Base-by-base conservation (phyloP, 805 yeast genomes). In the Vanderwaltozyma tropicalis region DNA sequence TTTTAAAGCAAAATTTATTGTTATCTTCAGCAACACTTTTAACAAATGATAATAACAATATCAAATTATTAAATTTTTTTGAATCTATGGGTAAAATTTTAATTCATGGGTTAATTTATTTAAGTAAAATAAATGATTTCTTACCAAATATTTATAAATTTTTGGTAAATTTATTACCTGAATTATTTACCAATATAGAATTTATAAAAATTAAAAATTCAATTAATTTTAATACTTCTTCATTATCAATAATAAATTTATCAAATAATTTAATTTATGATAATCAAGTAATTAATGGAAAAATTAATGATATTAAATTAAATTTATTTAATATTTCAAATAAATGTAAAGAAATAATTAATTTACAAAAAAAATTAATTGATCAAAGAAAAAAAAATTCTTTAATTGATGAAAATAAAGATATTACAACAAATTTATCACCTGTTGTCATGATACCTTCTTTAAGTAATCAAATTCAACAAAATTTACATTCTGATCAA, bases 1-100 rank as follows among this genome's bases (percentile, higher is more conserved):
- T 39, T 9, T 40, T 59, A 32, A 35, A 29, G 14, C 38, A 35
- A 17, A 35, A 35, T 18, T 29, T 29, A 13, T n/a, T 35, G 6
- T 16, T 29, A 29, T 12, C 31, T 2, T 17, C 19, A 20, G 4
- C 26, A 11, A 20, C 30, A 7, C 6, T 6, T n/a, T 11, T 28
- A 17, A 10, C 13, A 17, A 11, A 17, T 7, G 16, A 17, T 29
- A 4, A 7, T n/a, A 27, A 22, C 11, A 22, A 7, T 22, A 22
- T 22, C 25, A 22, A 13, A 20, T 20, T 31, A 25, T n/a, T 24
- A 6, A 27, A 36, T 7, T 9, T 31, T 6, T 22, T 36, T 18
- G 39, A 36, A 31, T 18, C 2, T 14, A 16, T 36, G 15, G 31
- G 31, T 10, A 13, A n/a, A 5, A 14, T 17, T 5, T 31, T 36